A percentile compares a stretch with the other conserved stretches of the same genome.
These are phyloP conservation scores for Erigeron philadelphicus DNA, from an alignment of 140 eudicot species.

Conservation along the genomic window DNA sequence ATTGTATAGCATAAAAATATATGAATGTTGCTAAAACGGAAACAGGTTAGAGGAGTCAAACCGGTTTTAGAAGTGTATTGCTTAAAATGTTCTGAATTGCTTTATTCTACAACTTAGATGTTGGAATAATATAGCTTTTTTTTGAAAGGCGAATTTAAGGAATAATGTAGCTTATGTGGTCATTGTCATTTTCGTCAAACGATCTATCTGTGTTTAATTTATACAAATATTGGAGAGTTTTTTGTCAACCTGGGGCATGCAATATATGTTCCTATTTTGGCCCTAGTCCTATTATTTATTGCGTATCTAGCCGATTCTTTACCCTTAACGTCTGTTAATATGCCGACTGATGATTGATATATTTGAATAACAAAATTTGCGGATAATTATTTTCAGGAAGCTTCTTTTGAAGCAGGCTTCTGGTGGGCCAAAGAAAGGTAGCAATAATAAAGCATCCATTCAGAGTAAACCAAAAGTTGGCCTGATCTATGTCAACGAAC, in stretches of 20 bases:
- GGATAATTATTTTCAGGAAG: conserved; percentile 40
- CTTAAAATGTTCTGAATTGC: no score
- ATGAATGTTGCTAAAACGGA: no score
- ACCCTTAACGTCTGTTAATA: not conserved
- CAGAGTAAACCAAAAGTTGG: conserved; percentile 51
- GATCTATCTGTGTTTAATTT: not conserved
- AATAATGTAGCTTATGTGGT: not conserved
- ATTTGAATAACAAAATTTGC: not conserved
- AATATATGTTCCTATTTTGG: not conserved
- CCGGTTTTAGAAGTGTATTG: no score
- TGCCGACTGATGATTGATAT: not conserved
- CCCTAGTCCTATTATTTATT: not conserved
- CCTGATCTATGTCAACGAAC: conserved; percentile 64
- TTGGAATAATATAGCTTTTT: not conserved
- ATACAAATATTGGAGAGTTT: not conserved
- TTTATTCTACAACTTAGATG: no score
- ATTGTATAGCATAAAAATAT: not conserved
- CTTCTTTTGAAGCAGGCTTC: conserved; percentile 61
- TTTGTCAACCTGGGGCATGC: not conserved
- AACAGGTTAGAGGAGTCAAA: no score
- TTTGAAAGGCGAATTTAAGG: not conserved
- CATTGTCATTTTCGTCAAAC: not conserved
- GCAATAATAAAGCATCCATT: conserved; percentile 16
- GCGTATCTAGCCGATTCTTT: not conserved
- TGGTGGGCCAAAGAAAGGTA: conserved; percentile 84